phyloP scores from a whole-genome alignment of 148 eudicot species.

The Rhododendron griersonianum region DNA sequence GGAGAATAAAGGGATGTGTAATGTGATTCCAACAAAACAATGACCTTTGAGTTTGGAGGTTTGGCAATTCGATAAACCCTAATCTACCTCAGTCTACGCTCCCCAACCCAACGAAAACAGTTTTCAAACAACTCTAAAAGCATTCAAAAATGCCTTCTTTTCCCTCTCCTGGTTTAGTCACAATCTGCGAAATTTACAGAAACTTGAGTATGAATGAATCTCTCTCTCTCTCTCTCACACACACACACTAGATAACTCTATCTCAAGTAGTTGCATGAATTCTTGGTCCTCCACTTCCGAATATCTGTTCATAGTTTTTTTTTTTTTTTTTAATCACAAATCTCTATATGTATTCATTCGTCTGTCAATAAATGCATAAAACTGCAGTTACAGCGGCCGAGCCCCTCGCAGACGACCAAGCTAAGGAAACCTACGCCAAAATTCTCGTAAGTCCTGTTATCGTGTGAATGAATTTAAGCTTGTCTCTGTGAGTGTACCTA shows the following conservation, averaged over 20 bases:
- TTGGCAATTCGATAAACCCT: too few relatives aligned
- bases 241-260: background rate
- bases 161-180: slow-evolving; percentile 72
- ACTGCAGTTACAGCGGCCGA: slow-evolving; percentile 71
- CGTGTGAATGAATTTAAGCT: background rate
- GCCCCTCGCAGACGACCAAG: slow-evolving; percentile 56
- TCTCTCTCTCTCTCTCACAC: slow-evolving; percentile 6
- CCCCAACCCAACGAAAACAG: too few relatives aligned
- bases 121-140: too few relatives aligned
- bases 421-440: slow-evolving; percentile 69
- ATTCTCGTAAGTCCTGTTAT: slow-evolving; percentile 38
- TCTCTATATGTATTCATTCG: too few relatives aligned
- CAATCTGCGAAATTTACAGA: slow-evolving; percentile 93
- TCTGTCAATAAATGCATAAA: background rate
- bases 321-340: too few relatives aligned
- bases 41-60: too few relatives aligned
- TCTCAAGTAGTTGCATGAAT: background rate
- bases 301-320: too few relatives aligned
- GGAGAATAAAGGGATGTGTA: background rate
- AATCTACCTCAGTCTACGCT: too few relatives aligned
- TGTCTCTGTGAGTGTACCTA: background rate
- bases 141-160: slow-evolving; percentile 65
- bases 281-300: background rate
- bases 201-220: slow-evolving; percentile 45
- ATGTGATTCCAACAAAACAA: background rate